Evolutionary conservation across 2,329 filamentous ascomycete species (phyloP).

Genomic region (Penicillium thymicola): DNA sequence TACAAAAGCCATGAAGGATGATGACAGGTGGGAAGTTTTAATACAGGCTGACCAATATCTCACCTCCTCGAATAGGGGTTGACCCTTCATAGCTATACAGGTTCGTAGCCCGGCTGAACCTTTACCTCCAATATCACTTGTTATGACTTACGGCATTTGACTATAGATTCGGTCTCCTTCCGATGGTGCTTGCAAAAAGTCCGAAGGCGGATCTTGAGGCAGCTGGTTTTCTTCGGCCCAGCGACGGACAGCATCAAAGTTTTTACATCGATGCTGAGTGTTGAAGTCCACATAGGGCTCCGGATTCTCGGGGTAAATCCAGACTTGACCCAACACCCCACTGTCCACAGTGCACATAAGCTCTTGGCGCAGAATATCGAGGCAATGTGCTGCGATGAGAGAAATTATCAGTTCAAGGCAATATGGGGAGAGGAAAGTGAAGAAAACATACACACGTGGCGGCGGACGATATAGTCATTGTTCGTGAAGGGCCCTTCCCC

Average conservation of each 20-base stretch:
- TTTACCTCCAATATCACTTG: no score
- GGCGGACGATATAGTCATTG: conserved; percentile 52
- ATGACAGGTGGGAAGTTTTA: no score
- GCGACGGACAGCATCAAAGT: conserved; percentile 52
- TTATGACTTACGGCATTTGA: conserved; percentile 18
- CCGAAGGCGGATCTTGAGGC: conserved; percentile 42
- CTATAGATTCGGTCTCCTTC: conserved; percentile 20
- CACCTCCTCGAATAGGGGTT: no score
- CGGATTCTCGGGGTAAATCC: conserved; percentile 48
- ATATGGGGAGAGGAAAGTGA: no score
- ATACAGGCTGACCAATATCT: no score
- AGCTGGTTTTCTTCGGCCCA: conserved; percentile 56
- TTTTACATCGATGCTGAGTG: conserved; percentile 57
- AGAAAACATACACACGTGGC: conserved; percentile 54
- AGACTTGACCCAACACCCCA: conserved; percentile 60
- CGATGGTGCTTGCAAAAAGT: conserved; percentile 43
- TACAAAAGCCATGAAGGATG: no score
- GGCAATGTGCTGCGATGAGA: conserved; percentile 48
- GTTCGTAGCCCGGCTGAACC: no score
- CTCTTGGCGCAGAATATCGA: conserved; percentile 58
- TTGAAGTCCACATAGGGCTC: conserved; percentile 61
- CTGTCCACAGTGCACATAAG: conserved; percentile 63
- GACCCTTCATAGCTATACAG: no score
- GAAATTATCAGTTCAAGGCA: no score
- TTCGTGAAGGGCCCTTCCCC: conserved; percentile 56